These are phyloP conservation scores for Durotheca rogersii DNA, from an alignment of 495 filamentous ascomycete species.

Conservation along the genomic window DNA sequence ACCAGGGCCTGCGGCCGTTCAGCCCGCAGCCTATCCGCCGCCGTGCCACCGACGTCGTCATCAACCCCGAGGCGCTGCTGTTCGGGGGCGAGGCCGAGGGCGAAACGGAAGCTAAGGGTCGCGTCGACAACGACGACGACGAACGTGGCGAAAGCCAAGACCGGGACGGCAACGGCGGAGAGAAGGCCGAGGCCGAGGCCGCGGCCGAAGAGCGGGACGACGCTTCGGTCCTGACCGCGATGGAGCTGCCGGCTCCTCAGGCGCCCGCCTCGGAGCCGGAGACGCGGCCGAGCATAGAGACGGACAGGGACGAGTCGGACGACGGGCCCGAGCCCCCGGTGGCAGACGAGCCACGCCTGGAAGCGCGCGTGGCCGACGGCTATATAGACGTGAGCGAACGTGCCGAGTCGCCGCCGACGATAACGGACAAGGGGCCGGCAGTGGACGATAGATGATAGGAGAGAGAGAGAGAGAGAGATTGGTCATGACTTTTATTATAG, in stretches of 20 bases:
- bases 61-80: conserved; percentile 46
- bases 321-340: conserved; percentile 21
- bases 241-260: conserved; percentile 18
- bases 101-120: conserved; percentile 1
- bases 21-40: conserved; percentile 51
- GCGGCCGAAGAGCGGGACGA: conserved; percentile 26
- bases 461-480: no score
- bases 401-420: background rate
- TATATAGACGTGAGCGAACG: no score
- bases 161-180: conserved; percentile 15
- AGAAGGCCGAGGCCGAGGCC: conserved; percentile 18
- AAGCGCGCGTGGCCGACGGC: no score
- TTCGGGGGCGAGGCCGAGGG: conserved; percentile 15
- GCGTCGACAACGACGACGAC: conserved; percentile 5
- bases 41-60: conserved; percentile 34
- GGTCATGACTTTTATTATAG: no score
- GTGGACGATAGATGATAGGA: conserved; percentile 3
- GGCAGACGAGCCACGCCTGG: conserved; percentile 28
- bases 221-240: conserved; percentile 22
- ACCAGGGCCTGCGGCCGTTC: conserved; percentile 53
- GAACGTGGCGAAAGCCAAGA: conserved; percentile 27
- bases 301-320: conserved; percentile 10
- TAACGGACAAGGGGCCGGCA: background rate
- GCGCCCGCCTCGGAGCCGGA: conserved; percentile 11
- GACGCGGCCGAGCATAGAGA: conserved; percentile 27